Evolutionary conservation across 129 eudicot species (phyloP).

Genomic region (Pseudognaphalium luteoalbum): DNA sequence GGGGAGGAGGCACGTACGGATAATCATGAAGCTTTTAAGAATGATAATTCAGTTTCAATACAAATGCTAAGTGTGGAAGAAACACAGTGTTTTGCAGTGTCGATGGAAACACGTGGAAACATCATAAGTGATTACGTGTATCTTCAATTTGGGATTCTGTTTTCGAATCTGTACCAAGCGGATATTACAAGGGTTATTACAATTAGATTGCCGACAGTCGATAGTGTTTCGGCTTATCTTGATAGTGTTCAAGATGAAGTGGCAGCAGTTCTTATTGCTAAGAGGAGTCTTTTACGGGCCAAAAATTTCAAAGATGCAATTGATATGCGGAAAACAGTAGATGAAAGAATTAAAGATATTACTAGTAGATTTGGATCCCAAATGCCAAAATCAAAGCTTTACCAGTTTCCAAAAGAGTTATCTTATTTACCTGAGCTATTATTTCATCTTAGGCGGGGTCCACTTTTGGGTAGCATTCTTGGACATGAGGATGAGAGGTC

Average conservation of each 20-base stretch:
- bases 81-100: slow-evolving; percentile 82
- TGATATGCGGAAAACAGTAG: slow-evolving; percentile 63
- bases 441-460: slow-evolving; percentile 94
- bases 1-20: slow-evolving; percentile 87
- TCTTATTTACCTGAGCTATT: slow-evolving; percentile 70
- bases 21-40: slow-evolving; percentile 66
- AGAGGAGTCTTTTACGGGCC: slow-evolving; percentile 83
- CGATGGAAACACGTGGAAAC: slow-evolving; percentile 74
- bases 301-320: slow-evolving; percentile 59
- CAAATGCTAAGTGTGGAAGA: slow-evolving; percentile 92
- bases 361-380: slow-evolving; percentile 72
- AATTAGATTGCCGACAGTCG: slow-evolving; percentile 78
- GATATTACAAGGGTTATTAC: slow-evolving; percentile 87
- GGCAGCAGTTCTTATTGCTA: slow-evolving; percentile 86
- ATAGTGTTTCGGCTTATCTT: slow-evolving; percentile 72
- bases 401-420: slow-evolving; percentile 90
- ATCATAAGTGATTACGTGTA: slow-evolving; percentile 73
- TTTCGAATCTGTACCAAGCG: slow-evolving; percentile 73
- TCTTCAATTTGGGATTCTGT: slow-evolving; percentile 75
- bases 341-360: slow-evolving; percentile 84
- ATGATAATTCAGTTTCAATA: slow-evolving; percentile 60
- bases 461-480: slow-evolving; percentile 85
- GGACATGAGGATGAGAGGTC: slow-evolving; percentile 99
- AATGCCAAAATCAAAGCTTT: slow-evolving; percentile 81
- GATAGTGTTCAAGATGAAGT: slow-evolving; percentile 92